These are phyloP conservation scores for Boletus insuetus DNA, from an alignment of 768 basidiomycete genomes.

Conservation along the genomic window DNA sequence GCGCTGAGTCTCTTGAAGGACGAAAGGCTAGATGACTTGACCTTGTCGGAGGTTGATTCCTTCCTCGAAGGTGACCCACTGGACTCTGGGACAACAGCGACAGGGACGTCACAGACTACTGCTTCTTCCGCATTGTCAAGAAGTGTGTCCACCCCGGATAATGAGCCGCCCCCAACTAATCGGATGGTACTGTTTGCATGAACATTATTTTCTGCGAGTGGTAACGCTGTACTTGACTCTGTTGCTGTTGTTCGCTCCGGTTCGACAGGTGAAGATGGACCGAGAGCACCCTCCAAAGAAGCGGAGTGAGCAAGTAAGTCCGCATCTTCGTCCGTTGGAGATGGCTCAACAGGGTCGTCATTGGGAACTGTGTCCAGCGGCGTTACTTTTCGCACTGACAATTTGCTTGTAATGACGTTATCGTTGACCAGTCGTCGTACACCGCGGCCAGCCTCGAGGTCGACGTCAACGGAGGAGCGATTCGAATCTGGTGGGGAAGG, in stretches of 20 bases:
- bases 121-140: slow-evolving; percentile 33
- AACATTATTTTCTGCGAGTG: slow-evolving; percentile 16
- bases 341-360: slow-evolving; percentile 17
- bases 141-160: slow-evolving; percentile 28
- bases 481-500: slow-evolving; percentile 46
- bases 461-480: slow-evolving; percentile 34
- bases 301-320: slow-evolving; percentile 50
- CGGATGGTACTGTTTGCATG: slow-evolving; percentile 48
- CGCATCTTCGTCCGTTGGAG: slow-evolving; percentile 32
- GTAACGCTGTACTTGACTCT: slow-evolving; percentile 6
- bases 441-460: slow-evolving; percentile 41
- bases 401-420: slow-evolving; percentile 13
- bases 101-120: slow-evolving; percentile 37
- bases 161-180: slow-evolving; percentile 56
- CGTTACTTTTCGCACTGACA: slow-evolving; percentile 8
- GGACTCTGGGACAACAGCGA: slow-evolving; percentile 36
- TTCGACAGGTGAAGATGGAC: slow-evolving; percentile 29
- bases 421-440: slow-evolving; percentile 33
- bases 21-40: slow-evolving; percentile 48
- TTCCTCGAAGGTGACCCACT: slow-evolving; percentile 26
- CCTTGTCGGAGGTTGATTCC: slow-evolving; percentile 47
- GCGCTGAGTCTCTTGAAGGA: slow-evolving; percentile 56
- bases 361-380: slow-evolving; percentile 9
- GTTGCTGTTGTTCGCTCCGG: slow-evolving; percentile 3
- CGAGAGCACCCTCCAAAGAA: slow-evolving; percentile 32